Conservation (phyloP, 148 eudicot species). For the Persicaria maculosa region DNA sequence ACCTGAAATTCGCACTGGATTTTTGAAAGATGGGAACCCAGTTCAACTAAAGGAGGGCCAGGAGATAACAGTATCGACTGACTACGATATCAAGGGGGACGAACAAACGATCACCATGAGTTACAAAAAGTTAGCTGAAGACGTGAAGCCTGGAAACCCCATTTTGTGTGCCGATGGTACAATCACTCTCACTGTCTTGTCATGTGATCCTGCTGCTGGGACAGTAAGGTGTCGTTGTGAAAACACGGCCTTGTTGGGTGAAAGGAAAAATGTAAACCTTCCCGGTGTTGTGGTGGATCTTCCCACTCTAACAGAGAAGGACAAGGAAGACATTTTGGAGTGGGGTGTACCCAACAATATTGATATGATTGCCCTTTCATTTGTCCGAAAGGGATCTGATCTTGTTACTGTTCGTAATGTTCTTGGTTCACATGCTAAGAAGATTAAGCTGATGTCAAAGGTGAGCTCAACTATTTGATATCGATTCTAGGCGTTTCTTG, state of each 20-base stretch:
- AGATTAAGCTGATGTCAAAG: constrained; percentile 63
- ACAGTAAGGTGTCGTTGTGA: constrained; percentile 64
- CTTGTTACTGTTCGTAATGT: constrained; percentile 61
- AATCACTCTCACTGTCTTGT: constrained; percentile 53
- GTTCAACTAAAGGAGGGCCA: constrained; percentile 55
- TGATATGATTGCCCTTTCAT: constrained; percentile 70
- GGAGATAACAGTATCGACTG: constrained; percentile 50
- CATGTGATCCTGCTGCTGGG: constrained; percentile 48
- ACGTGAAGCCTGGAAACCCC: constrained; percentile 52
- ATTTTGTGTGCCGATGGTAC: constrained; percentile 74
- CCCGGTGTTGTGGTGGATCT: constrained; percentile 70
- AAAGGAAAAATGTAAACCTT: constrained; percentile 67
- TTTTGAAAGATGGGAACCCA: constrained; percentile 51
- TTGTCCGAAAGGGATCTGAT: constrained; percentile 70
- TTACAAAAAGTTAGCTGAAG: constrained; percentile 53
- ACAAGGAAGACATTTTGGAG: constrained; percentile 55
- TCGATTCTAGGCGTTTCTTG: constrained; percentile 3
- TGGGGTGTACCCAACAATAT: constrained; percentile 75
- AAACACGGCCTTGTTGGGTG: constrained; percentile 53
- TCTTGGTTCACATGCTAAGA: constrained; percentile 52
- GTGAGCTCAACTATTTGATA: constrained; percentile 16
- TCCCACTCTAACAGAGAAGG: constrained; percentile 70
- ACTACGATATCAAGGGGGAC: constrained; percentile 48
- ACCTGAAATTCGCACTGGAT: constrained; percentile 78
- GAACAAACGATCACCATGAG: constrained; percentile 53